Evolutionary conservation across 345 rosid genomes (phyloP).

Genomic region (Clausena lansium): DNA sequence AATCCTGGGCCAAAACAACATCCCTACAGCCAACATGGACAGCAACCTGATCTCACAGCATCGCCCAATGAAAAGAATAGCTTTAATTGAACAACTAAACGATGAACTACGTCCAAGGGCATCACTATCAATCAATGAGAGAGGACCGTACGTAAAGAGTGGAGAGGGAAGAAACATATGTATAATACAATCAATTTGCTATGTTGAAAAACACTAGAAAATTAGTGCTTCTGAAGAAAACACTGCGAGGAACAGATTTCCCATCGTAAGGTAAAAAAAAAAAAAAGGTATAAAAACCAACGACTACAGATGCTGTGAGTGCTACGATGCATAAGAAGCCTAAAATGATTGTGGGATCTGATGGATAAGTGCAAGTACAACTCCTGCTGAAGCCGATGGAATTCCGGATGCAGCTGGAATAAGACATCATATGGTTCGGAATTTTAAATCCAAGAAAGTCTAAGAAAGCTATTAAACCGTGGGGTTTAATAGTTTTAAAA

Average conservation of each 20-base stretch:
- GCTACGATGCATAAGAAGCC: slow-evolving; percentile 26
- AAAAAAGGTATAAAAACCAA: slow-evolving; percentile 20
- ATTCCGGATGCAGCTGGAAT: slow-evolving; percentile 22
- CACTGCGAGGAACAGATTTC: slow-evolving; percentile 22
- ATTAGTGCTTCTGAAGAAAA: slow-evolving; percentile 19
- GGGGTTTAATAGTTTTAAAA: no score
- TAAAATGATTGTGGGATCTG: slow-evolving; percentile 23
- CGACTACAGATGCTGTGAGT: slow-evolving; percentile 13
- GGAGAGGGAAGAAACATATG: no score
- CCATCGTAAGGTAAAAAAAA: slow-evolving; percentile 30
- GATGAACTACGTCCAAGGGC: background rate
- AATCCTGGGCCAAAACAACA: slow-evolving; percentile 28
- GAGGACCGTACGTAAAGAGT: no score
- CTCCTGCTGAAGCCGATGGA: background rate
- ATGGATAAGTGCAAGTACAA: slow-evolving; percentile 31
- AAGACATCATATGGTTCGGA: no score
- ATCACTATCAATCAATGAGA: no score
- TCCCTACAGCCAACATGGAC: slow-evolving; percentile 19
- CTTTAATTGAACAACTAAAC: background rate
- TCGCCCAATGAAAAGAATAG: background rate
- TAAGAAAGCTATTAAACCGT: no score
- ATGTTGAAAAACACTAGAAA: slow-evolving; percentile 26
- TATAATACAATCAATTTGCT: slow-evolving; percentile 16
- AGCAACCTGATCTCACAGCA: slow-evolving; percentile 9
- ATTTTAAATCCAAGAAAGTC: no score